These are phyloP conservation scores for Podospora pseudoanserina DNA, from an alignment of 495 filamentous ascomycete species.

Conservation along the genomic window DNA sequence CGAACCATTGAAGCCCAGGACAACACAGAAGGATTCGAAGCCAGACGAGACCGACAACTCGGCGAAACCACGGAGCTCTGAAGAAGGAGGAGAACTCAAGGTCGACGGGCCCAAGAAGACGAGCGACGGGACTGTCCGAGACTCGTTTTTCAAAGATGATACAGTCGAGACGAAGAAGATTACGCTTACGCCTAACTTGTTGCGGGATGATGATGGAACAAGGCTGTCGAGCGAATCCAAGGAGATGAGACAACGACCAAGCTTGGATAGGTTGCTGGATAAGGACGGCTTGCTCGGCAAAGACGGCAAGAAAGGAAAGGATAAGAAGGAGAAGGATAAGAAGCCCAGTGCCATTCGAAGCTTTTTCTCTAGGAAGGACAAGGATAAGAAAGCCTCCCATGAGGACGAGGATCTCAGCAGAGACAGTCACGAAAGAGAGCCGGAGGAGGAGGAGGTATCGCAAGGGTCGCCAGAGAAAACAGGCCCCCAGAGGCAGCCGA, in stretches of 20 bases:
- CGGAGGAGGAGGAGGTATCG: constrained; percentile 43
- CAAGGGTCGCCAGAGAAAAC: constrained; percentile 32
- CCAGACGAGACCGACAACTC: constrained; percentile 43
- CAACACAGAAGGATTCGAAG: constrained; percentile 45
- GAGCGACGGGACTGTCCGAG: constrained; percentile 78
- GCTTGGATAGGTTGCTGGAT: constrained; percentile 54
- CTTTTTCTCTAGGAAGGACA: constrained; percentile 93
- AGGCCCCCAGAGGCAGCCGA: constrained; percentile 53
- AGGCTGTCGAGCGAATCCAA: constrained; percentile 59
- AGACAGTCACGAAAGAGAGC: constrained; percentile 41
- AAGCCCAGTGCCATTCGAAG: constrained; percentile 88
- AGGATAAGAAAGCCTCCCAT: constrained; percentile 67
- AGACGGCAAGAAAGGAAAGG: constrained; percentile 57
- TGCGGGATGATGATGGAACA: constrained; percentile 74
- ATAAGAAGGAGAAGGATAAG: constrained; percentile 88
- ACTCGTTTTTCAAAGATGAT: constrained; percentile 97
- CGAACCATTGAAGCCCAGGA: constrained; percentile 43
- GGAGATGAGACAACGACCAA: constrained; percentile 53
- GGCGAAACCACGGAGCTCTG: constrained; percentile 47
- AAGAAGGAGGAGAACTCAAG: constrained; percentile 64
- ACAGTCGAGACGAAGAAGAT: constrained; percentile 95
- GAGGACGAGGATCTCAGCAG: constrained; percentile 66
- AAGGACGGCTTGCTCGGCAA: constrained; percentile 44
- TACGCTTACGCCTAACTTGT: constrained; percentile 88
- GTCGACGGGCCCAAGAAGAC: constrained; percentile 56